Percentiles rank a stretch among this genome's conserved stretches.
These are phyloP conservation scores for Trichosanthes cucumerina DNA, from an alignment of 306 rosid species.

Conservation along the genomic window DNA sequence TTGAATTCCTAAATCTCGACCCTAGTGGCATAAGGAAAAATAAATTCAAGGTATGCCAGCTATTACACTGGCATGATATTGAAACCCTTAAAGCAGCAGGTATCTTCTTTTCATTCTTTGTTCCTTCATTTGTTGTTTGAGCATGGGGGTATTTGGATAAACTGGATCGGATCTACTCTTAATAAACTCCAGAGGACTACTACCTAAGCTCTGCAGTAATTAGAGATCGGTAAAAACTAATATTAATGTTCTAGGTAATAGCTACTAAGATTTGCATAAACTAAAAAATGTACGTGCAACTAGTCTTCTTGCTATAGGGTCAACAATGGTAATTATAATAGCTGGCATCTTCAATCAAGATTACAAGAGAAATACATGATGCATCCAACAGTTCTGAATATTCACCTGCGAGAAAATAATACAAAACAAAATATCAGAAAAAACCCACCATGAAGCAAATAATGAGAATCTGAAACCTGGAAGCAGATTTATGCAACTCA, in stretches of 20 bases:
- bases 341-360: background rate
- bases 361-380: slow-evolving; percentile 2
- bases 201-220: background rate
- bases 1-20: background rate
- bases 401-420: background rate
- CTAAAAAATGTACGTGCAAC: background rate
- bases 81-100: background rate
- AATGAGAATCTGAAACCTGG: slow-evolving; percentile 1
- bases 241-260: background rate
- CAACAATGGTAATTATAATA: background rate
- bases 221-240: background rate
- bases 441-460: background rate
- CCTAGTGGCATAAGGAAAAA: background rate
- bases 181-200: background rate
- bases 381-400: background rate
- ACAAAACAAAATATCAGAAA: background rate
- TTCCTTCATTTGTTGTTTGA: background rate
- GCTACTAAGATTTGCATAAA: background rate
- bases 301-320: background rate
- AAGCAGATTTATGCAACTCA: background rate
- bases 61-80: background rate
- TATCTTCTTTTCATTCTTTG: background rate
- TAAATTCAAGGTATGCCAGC: background rate
- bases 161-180: background rate
- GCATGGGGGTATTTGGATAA: background rate